Evolutionary conservation across 1,284 basidiomycete genomes (phyloP).

Genomic region (Rhodotorula sp.): DNA sequence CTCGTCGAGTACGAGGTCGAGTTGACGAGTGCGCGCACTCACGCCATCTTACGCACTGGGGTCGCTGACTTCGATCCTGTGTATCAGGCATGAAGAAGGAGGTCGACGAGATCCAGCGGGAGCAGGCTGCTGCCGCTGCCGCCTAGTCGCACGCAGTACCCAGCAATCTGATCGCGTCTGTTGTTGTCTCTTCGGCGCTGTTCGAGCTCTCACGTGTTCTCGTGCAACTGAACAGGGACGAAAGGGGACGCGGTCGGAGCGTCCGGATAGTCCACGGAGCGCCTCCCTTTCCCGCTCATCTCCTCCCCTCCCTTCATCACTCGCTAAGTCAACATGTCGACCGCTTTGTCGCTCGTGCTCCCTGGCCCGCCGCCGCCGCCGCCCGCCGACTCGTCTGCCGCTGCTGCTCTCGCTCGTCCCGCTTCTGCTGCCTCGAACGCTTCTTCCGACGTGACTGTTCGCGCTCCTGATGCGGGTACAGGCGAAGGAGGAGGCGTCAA

Average conservation of each 20-base stretch:
- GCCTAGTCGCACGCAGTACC: neutral
- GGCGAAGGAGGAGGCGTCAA: neutral
- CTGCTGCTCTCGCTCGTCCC: no score
- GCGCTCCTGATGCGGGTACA: neutral
- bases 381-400: no score
- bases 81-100: constrained; percentile 30
- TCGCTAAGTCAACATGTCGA: neutral
- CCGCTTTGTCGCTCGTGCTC: no score
- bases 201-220: no score
- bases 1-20: constrained; percentile 48
- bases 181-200: neutral
- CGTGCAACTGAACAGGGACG: no score
- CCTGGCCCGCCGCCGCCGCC: no score
- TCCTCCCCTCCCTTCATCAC: no score
- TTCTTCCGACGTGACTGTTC: neutral
- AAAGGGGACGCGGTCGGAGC: no score
- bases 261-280: no score
- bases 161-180: neutral
- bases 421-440: neutral
- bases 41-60: neutral
- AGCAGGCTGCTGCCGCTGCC: constrained; percentile 3
- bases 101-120: constrained; percentile 31
- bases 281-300: no score
- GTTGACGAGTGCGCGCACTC: constrained; percentile 29
- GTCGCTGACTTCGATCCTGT: neutral